Evolutionary conservation across 2,329 filamentous ascomycete species (phyloP).

Genomic region (Fusarium siculi): DNA sequence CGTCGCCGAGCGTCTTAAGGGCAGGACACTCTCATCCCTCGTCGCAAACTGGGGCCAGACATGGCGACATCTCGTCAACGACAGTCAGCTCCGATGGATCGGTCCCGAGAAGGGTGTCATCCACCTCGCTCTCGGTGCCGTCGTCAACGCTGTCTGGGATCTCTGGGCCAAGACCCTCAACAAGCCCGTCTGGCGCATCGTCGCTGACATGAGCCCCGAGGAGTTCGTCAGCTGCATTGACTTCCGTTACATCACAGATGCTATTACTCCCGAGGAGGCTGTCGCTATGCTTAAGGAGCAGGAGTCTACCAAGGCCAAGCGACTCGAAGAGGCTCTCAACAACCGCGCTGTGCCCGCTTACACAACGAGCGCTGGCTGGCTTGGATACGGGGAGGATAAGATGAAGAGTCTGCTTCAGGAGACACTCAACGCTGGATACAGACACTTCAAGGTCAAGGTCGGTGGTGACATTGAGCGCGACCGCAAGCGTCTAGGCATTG

Average conservation of each 20-base stretch:
- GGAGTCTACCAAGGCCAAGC: constrained; percentile 74
- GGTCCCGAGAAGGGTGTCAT: constrained; percentile 95
- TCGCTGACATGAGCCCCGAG: constrained; percentile 89
- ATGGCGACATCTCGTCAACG: constrained; percentile 91
- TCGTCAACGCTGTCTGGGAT: constrained; percentile 94
- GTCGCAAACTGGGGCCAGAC: constrained; percentile 86
- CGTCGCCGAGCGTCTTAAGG: constrained; percentile 79
- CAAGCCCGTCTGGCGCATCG: constrained; percentile 91
- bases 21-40: constrained; percentile 79
- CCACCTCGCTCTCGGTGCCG: constrained; percentile 87
- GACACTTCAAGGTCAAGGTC: constrained; percentile 92
- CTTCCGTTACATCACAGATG: constrained; percentile 94
- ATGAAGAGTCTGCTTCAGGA: constrained; percentile 80
- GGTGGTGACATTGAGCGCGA: constrained; percentile 79
- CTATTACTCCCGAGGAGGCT: constrained; percentile 87
- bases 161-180: constrained; percentile 89
- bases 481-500: constrained; percentile 75
- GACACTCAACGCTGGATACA: constrained; percentile 80
- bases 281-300: constrained; percentile 74
- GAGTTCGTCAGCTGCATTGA: constrained; percentile 90
- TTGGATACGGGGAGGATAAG: constrained; percentile 91
- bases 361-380: constrained; percentile 89
- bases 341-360: constrained; percentile 87
- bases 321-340: constrained; percentile 78
- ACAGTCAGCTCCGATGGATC: constrained; percentile 93